Base-by-base conservation (phyloP, 1,139 yeast genomes). In the Saccharomyces hybrid region DNA sequence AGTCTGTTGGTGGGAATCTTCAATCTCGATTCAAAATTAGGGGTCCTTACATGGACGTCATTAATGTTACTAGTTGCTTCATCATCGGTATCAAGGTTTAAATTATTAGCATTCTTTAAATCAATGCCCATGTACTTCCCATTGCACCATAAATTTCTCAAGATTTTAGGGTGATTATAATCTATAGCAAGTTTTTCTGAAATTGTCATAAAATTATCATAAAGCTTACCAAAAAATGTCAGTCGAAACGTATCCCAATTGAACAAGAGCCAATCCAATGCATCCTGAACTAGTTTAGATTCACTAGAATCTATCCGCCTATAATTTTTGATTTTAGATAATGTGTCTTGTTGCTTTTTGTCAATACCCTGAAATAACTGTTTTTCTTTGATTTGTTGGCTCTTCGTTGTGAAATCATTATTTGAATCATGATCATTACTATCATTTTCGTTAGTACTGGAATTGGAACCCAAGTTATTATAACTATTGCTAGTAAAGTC, bases 121-220 rank as follows among this genome's bases (percentile, higher is more conserved):
- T 67, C 67, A 14, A 66, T 49, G 7, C 62, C 68, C 42, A 69
- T 47, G 42, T 58, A 57, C 32, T 57, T 59, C 2, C 70, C 70
- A 55, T 66, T 66, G 47, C 70, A 67, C 72, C 71, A 69, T 3
- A 67, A 26, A 48, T 67, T 63, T 48, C 72, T 58, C 23, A 66
- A 54, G 3, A 70, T 66, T 48, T 66, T 63, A 2, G 73, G 71
- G 54, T 70, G 73, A 2, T 51, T 57, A 46, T 64, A 67, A 52
- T 67, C 67, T 8, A 69, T 52, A 1, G 70, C 69, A 34, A 70
- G 54, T 53, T 69, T 69, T 52, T 70, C 69, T 2, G 70, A 55
- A 2, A 66, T 52, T 2, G 72, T 66, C 67, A 68, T 61, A 47
- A 67, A 68, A 52, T 66, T 69, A 51, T 70, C 72, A 53, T 67